Evolutionary conservation across 495 filamentous ascomycete species (phyloP).

Genomic region (Penicillium taxi): DNA sequence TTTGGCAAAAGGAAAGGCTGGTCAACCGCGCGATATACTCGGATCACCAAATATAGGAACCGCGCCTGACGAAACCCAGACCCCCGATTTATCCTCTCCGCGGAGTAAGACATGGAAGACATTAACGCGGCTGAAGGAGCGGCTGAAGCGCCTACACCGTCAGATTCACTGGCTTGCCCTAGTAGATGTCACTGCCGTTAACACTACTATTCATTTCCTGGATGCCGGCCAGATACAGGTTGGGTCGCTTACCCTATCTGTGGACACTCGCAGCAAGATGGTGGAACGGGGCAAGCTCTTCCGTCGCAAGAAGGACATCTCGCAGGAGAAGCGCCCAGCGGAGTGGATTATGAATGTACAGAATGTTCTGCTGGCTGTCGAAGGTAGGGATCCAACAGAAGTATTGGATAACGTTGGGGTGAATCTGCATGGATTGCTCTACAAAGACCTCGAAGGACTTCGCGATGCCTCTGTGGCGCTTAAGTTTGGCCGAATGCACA

Average conservation of each 20-base stretch:
- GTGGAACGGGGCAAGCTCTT: slow-evolving; percentile 88
- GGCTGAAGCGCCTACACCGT: slow-evolving; percentile 75
- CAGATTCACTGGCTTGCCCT: slow-evolving; percentile 82
- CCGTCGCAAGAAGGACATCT: slow-evolving; percentile 65
- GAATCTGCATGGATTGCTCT: slow-evolving; percentile 89
- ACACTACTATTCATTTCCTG: slow-evolving; percentile 62
- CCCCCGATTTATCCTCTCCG: slow-evolving; percentile 14
- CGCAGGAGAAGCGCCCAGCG: slow-evolving; percentile 68
- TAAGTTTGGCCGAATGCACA: slow-evolving; percentile 80
- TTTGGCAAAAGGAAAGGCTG: slow-evolving; percentile 41
- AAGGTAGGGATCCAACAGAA: slow-evolving; percentile 80
- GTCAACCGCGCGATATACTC: slow-evolving; percentile 13
- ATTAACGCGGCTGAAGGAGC: slow-evolving; percentile 69
- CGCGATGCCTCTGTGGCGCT: slow-evolving; percentile 83
- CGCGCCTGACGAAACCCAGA: slow-evolving; percentile 17
- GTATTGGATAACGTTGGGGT: slow-evolving; percentile 79
- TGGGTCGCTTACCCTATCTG: slow-evolving; percentile 72
- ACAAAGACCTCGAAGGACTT: slow-evolving; percentile 77
- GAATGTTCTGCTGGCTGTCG: slow-evolving; percentile 78
- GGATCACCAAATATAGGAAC: slow-evolving; percentile 17
- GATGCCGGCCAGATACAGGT: slow-evolving; percentile 80
- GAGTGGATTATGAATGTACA: slow-evolving; percentile 88
- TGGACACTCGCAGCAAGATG: slow-evolving; percentile 86
- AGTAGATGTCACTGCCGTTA: slow-evolving; percentile 82
- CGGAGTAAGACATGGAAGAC: slow-evolving; percentile 72